Evolutionary conservation across 192 early-diverging fungal species (phyloP).

Genomic region (Podila epicladia): DNA sequence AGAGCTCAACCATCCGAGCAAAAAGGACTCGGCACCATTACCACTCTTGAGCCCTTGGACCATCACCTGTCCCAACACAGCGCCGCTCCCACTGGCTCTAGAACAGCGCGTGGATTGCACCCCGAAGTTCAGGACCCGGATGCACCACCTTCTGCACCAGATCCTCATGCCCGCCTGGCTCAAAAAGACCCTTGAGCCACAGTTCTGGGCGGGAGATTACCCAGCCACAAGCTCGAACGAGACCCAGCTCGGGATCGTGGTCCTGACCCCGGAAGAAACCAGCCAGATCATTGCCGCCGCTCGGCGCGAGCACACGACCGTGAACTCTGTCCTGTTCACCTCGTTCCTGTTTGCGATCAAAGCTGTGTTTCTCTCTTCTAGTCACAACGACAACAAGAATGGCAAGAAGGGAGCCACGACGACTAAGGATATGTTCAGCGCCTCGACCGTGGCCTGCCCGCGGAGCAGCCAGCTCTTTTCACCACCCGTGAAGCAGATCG

Average conservation of each 20-base stretch:
- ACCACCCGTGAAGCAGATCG: background rate
- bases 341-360: slow-evolving; percentile 31
- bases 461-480: slow-evolving; percentile 8
- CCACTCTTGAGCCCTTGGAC: background rate
- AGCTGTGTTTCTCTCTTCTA: slow-evolving; percentile 10
- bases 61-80: background rate
- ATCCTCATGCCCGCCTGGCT: slow-evolving; percentile 12
- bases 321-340: slow-evolving; percentile 14
- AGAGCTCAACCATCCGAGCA: slow-evolving; percentile 7
- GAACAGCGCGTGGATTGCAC: slow-evolving; percentile 15
- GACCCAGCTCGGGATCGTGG: slow-evolving; percentile 3
- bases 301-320: slow-evolving; percentile 14
- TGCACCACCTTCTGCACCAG: slow-evolving; percentile 3
- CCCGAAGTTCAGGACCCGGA: background rate
- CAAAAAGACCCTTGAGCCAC: slow-evolving; percentile 17
- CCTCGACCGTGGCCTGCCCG: slow-evolving; percentile 5
- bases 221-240: slow-evolving; percentile 1
- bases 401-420: slow-evolving; percentile 3
- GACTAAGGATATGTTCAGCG: slow-evolving; percentile 8
- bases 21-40: background rate
- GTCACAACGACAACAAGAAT: background rate
- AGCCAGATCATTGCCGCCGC: slow-evolving; percentile 14
- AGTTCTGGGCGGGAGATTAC: slow-evolving; percentile 32
- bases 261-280: slow-evolving; percentile 16
- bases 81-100: slow-evolving; percentile 1